Evolutionary conservation across 2,329 filamentous ascomycete species (phyloP), one percentile per base, ranked within the genome.

Genomic region (Scytalidium lignicola): DNA sequence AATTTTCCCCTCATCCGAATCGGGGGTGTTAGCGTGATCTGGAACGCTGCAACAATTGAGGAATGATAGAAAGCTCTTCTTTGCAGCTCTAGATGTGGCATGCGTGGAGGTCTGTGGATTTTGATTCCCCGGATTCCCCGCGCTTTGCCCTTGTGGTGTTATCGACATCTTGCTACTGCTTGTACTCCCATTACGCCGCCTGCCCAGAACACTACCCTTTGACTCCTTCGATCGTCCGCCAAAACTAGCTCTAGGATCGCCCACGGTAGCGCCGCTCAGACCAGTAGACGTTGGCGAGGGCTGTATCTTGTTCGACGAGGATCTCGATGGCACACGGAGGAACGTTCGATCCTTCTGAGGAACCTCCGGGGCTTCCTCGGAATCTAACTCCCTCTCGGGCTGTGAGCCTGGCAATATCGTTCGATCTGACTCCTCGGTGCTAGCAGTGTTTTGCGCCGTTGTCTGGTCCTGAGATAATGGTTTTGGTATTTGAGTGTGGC

Each of bases 171-270:
- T 81, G 54, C 62, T 82, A 70, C 82, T 88, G 58, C 80, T 81
- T 53, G 80, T 76, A 68, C 83, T 88, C 59, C 81, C 80, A 69
- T 86, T 86, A 61, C 81, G 75, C 60, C 79, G 76, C 56, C 78
- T 74, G 54, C 76, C 82, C 48, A 81, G 69, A 59, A 84, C 80
- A 68, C 83, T 87, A 57, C 75, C 72, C 69, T 77, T 82, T 52
- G 80, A 84, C 58, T 80, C 81, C 67, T 81, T 85, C 44, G 85
- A 87, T 57, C 76, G 75, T 51, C 77, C 76, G 57, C 79, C 77
- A 58, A 83, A 80, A 63, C 80, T 85, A 60, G 81, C 82, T 64
- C 76, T 72, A 49, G 76, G 71, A 57, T 83, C 79, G 66, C 72
- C 76, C 49, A 74, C 75, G 46, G 80, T 82, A 43, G 72, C 75